Evolutionary conservation across 2,329 filamentous ascomycete genomes (phyloP).

Genomic region (Trichoderma arundinaceum): DNA sequence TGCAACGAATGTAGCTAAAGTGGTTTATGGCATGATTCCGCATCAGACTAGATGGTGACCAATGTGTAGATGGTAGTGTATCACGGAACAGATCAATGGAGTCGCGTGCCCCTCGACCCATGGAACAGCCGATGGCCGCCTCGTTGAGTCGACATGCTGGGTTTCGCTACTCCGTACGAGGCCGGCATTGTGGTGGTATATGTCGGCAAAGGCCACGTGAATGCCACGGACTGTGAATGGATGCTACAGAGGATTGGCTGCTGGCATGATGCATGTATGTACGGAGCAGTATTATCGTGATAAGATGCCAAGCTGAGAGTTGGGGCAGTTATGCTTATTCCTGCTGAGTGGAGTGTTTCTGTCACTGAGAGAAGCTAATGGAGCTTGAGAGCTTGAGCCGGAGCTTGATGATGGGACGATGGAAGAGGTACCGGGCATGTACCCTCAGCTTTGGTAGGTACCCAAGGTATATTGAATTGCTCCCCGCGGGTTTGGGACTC

Average conservation of each 20-base stretch:
- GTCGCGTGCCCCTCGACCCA: background rate
- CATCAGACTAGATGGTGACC: too few species aligned
- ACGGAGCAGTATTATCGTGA: background rate
- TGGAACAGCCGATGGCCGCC: too few species aligned
- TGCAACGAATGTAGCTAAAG: background rate
- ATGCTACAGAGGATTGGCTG: background rate
- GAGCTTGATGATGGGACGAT: background rate
- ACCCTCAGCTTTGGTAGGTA: background rate
- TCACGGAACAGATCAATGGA: background rate
- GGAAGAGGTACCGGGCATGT: background rate
- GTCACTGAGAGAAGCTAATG: background rate
- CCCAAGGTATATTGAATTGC: too few species aligned
- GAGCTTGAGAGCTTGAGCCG: too few species aligned
- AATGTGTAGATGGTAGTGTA: too few species aligned
- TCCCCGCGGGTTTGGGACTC: too few species aligned
- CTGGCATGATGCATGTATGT: background rate
- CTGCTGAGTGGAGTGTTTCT: too few species aligned
- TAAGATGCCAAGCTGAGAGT: background rate
- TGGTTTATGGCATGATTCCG: conserved; percentile 12
- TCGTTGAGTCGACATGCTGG: too few species aligned
- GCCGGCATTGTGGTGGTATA: background rate
- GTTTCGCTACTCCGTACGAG: background rate
- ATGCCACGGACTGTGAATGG: background rate
- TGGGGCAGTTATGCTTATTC: background rate
- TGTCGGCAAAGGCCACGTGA: background rate